These are phyloP conservation scores for Chaetomium globosum DNA, from an alignment of 2,329 filamentous ascomycete species.

Conservation along the genomic window DNA sequence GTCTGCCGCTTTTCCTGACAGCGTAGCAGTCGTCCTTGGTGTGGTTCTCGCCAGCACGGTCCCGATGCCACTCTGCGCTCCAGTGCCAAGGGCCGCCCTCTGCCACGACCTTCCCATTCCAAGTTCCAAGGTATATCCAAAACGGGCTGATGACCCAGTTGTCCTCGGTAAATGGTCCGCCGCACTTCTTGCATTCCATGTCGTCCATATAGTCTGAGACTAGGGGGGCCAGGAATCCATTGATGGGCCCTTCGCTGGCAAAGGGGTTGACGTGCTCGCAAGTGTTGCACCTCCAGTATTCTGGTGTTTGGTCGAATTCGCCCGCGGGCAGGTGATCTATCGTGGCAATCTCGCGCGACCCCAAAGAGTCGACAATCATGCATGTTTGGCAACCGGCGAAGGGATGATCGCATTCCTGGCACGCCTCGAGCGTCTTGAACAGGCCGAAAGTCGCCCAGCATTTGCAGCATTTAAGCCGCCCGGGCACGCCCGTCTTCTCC, in stretches of 20 bases:
- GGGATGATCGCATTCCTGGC: conserved; percentile 29
- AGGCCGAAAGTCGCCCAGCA: conserved; percentile 30
- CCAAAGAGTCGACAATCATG: conserved; percentile 28
- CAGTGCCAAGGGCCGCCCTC: conserved; percentile 33
- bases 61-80: conserved; percentile 30
- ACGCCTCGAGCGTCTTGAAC: conserved; percentile 27
- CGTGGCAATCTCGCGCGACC: conserved; percentile 31
- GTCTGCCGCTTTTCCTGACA: conserved; percentile 26
- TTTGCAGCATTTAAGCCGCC: conserved; percentile 29
- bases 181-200: conserved; percentile 26
- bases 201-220: conserved; percentile 20
- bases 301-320: conserved; percentile 33
- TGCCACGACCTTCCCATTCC: conserved; percentile 31
- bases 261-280: conserved; percentile 31
- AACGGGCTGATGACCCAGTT: conserved; percentile 32
- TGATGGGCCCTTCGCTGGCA: conserved; percentile 21
- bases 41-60: conserved; percentile 22
- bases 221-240: conserved; percentile 28
- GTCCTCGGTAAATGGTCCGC: conserved; percentile 23
- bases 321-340: conserved; percentile 22
- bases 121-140: conserved; percentile 30
- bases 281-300: conserved; percentile 29
- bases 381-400: conserved; percentile 28
- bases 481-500: conserved; percentile 28
- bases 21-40: conserved; percentile 28